Evolutionary conservation across 1,139 yeast genomes (phyloP), one percentile per base, ranked within the genome.

Genomic region (Debaryomyces robertsiae): DNA sequence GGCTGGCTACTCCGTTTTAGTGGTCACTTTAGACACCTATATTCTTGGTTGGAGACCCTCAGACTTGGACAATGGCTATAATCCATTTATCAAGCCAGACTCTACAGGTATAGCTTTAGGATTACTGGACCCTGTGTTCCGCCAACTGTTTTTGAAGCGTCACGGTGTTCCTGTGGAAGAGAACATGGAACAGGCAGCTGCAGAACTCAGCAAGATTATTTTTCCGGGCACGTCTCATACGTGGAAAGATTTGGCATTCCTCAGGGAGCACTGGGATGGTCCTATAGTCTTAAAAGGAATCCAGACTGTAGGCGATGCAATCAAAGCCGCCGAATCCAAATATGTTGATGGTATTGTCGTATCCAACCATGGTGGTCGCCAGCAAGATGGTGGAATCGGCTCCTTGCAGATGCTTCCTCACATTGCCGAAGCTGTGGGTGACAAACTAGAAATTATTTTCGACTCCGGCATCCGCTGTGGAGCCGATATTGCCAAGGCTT

Each of bases 361-460:
- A 14, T 73, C 78, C 7, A 74, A 74, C 47, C 78, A 73, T 47
- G 79, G 79, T 9, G 79, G 79, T 18, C 60, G 79, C 39, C 75
- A 73, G 27, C 38, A 35, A 19, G 38, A 35, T 27, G 38, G 38
- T 5, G 38, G 38, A 4, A 27, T 35, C 9, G 33, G 11, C 10
- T 35, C 38, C 10, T 30, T 35, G 5, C 30, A 15, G n/a, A 22
- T 35, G 24, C 33, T 35, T 11, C 38, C 38, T 2, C 30, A 10
- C 9, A 29, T 35, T 17, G 19, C 15, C 28, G 33, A 35, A 13
- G 32, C 32, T 3, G 33, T 35, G 4, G 35, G 35, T 15, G 27
- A 28, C n/a, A 17, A 35, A 16, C 9, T 35, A 4, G 27, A 11
- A 6, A 22, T 35, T 9, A 35, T 35, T 4, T 35, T 35, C 19